These are phyloP conservation scores for Rhynchospora breviuscula DNA, from an alignment of 176 grass and related monocot genomes.

Conservation along the genomic window DNA sequence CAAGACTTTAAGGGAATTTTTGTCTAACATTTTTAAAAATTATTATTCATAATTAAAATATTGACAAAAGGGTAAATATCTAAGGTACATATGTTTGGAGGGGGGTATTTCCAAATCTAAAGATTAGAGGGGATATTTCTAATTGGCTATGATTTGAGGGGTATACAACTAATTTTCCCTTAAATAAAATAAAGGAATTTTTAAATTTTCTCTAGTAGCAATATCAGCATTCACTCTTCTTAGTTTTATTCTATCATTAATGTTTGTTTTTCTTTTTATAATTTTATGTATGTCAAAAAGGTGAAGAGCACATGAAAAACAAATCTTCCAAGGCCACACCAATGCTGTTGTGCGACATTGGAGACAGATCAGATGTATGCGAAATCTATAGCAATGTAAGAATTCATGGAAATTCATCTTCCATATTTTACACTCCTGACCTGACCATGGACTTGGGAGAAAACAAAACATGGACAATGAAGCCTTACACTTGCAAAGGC, in stretches of 20 bases:
- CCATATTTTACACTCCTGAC: slow-evolving; percentile 6
- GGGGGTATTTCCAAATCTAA: no score
- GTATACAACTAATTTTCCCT: no score
- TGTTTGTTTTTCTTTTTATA: not conserved
- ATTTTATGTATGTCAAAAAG: not conserved
- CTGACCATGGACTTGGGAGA: slow-evolving; percentile 17
- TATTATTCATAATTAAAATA: no score
- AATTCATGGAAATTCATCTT: slow-evolving; percentile 40
- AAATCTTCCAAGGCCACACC: not conserved
- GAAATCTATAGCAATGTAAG: slow-evolving; percentile 54
- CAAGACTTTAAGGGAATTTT: no score
- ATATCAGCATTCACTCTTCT: not conserved
- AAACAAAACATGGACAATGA: slow-evolving; percentile 53
- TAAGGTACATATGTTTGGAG: no score
- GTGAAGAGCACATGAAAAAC: not conserved
- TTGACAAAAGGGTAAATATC: no score
- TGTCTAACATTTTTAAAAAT: no score
- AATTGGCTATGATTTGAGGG: no score
- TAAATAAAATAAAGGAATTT: no score
- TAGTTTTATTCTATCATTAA: not conserved
- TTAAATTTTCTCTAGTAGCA: not conserved
- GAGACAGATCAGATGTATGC: slow-evolving; percentile 42
- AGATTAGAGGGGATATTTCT: no score
- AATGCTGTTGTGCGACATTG: slow-evolving; percentile 37
- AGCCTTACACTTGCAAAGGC: slow-evolving; percentile 66